These are phyloP conservation scores for Leishmania major DNA, from an alignment of 208 protist species.

Conservation along the genomic window DNA sequence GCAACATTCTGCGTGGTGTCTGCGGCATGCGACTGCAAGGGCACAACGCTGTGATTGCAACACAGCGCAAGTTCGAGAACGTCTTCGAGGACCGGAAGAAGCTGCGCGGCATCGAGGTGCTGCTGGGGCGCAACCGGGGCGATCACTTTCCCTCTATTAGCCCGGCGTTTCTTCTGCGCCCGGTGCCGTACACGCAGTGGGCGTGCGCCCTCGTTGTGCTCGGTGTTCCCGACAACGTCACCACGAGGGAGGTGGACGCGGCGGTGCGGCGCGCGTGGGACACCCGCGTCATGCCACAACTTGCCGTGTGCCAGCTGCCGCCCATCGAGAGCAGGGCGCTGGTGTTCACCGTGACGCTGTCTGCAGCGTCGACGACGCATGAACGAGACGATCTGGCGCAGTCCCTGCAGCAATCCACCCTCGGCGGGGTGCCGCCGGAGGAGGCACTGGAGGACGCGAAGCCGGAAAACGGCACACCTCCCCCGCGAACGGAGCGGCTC, in stretches of 20 bases:
- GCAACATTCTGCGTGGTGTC: slow-evolving; percentile 83
- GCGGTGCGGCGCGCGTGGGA: slow-evolving; percentile 56
- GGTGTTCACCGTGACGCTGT: slow-evolving; percentile 49
- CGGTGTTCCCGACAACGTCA: slow-evolving; percentile 39
- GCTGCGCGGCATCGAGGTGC: slow-evolving; percentile 71
- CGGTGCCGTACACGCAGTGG: slow-evolving; percentile 66
- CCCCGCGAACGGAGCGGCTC: slow-evolving; percentile 38
- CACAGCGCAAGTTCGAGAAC: slow-evolving; percentile 83
- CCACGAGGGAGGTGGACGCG: slow-evolving; percentile 38
- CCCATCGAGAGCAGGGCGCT: slow-evolving; percentile 60
- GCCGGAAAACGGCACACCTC: slow-evolving; percentile 23
- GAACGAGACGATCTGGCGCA: slow-evolving; percentile 21
- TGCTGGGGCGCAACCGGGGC: slow-evolving; percentile 74
- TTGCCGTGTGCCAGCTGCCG: slow-evolving; percentile 18
- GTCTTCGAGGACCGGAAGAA: slow-evolving; percentile 87
- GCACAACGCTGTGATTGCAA: slow-evolving; percentile 86
- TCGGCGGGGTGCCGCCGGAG: slow-evolving; percentile 8
- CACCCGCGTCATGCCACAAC: slow-evolving; percentile 34
- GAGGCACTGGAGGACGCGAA: slow-evolving; percentile 13
- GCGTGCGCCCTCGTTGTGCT: slow-evolving; percentile 57
- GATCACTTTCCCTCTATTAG: slow-evolving; percentile 80
- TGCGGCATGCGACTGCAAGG: slow-evolving; percentile 63
- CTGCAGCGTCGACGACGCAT: slow-evolving; percentile 8
- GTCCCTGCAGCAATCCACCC: slow-evolving; percentile 23
- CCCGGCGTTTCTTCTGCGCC: slow-evolving; percentile 59